These are phyloP conservation scores for Naganishia cerealis DNA, from an alignment of 1,284 basidiomycete genomes.

Conservation along the genomic window DNA sequence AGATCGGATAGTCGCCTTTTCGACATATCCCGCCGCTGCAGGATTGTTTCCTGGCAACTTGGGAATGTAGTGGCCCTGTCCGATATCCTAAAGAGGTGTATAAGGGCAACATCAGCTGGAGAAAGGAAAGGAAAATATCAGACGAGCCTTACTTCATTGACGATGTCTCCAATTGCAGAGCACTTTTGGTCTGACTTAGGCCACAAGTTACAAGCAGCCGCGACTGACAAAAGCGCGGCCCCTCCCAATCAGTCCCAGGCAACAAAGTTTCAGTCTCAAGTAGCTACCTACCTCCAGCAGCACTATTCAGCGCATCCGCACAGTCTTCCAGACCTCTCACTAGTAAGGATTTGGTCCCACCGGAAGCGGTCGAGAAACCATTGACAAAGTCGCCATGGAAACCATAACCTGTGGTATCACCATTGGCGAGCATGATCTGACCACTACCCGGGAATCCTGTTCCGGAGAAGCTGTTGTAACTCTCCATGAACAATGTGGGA, in stretches of 20 bases:
- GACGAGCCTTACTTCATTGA: constrained; percentile 12
- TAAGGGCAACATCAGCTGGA: too few relatives aligned
- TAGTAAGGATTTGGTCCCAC: constrained; percentile 3
- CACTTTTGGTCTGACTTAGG: constrained; percentile 20
- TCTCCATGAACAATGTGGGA: constrained; percentile 27
- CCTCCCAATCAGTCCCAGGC: background rate
- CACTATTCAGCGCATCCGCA: constrained; percentile 14
- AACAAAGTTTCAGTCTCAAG: background rate
- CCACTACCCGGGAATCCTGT: constrained; percentile 19
- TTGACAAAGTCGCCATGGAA: constrained; percentile 44
- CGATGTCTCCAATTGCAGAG: constrained; percentile 14
- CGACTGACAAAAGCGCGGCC: constrained; percentile 1
- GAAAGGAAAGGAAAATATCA: background rate
- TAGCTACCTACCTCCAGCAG: constrained; percentile 19
- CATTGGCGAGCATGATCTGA: constrained; percentile 39
- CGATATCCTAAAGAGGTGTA: constrained; percentile 23
- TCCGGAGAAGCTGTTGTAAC: constrained; percentile 25
- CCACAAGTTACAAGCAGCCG: constrained; percentile 11
- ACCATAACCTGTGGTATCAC: constrained; percentile 49
- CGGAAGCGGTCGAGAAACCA: constrained; percentile 32
- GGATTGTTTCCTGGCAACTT: constrained; percentile 32
- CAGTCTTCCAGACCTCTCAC: constrained; percentile 21
- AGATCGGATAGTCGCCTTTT: constrained; percentile 5
- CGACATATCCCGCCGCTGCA: constrained; percentile 12
- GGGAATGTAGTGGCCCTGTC: constrained; percentile 13